Percentiles rank a stretch among this genome's conserved stretches.
Conservation (phyloP, 192 early-diverging fungal genomes). For the Rhizoclosmatium sp. region DNA sequence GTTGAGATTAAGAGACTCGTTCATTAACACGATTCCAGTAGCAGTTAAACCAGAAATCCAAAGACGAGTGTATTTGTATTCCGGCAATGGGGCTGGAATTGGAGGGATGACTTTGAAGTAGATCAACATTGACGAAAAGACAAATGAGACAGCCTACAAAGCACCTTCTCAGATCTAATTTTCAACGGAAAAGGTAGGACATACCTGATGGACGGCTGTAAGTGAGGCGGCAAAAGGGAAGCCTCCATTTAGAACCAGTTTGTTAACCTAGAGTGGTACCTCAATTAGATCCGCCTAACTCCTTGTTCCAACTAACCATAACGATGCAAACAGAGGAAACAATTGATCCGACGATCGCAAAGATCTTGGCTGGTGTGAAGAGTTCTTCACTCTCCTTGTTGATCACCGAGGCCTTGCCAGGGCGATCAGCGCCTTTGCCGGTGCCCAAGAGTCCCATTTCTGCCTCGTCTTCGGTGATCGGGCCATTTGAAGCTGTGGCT, state of each 20-base stretch:
- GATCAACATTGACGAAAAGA: constrained; percentile 22
- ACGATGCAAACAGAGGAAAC: constrained; percentile 29
- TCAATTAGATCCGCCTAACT: background rate
- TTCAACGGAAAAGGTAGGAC: background rate
- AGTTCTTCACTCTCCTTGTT: background rate
- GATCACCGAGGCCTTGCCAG: too few relatives aligned
- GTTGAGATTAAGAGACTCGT: constrained; percentile 30
- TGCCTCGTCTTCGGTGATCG: too few relatives aligned
- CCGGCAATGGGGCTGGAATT: constrained; percentile 20
- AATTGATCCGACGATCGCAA: constrained; percentile 33
- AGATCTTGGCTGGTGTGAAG: background rate
- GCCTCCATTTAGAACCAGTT: constrained; percentile 31
- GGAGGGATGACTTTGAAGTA: constrained; percentile 21
- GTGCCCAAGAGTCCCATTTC: too few relatives aligned
- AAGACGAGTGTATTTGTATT: background rate
- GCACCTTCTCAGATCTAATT: background rate
- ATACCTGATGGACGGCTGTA: constrained; percentile 35
- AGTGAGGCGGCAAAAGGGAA: constrained; percentile 30
- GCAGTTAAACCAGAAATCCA: constrained; percentile 3
- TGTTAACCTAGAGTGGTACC: constrained; percentile 16
- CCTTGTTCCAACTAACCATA: constrained; percentile 6
- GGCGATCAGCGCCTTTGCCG: too few relatives aligned
- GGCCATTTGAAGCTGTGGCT: too few relatives aligned
- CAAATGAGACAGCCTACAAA: background rate
- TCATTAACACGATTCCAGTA: constrained; percentile 35